These are phyloP conservation scores for Nadsonia commutata DNA, from an alignment of 1,139 yeast genomes.

Conservation along the genomic window DNA sequence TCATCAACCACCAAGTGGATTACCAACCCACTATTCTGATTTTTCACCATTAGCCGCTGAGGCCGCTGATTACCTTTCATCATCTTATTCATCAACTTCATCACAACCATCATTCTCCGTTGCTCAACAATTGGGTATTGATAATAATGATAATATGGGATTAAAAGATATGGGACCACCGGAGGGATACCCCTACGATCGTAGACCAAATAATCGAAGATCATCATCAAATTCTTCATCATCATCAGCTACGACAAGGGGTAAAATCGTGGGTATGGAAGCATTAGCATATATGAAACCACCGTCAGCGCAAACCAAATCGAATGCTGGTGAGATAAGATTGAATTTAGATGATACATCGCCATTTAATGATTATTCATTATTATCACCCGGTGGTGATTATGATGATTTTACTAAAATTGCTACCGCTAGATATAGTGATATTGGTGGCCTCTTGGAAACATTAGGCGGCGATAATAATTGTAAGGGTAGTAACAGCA, in stretches of 20 bases:
- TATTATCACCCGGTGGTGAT: neutral
- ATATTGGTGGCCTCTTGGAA: neutral
- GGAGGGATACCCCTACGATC: too few relatives aligned
- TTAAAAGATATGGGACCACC: too few relatives aligned
- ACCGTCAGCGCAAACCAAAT: neutral
- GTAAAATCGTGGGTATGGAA: neutral
- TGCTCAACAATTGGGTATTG: too few relatives aligned
- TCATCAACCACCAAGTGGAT: neutral
- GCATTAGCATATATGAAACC: neutral
- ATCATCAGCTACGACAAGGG: neutral
- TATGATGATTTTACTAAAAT: neutral
- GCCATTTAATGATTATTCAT: neutral
- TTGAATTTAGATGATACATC: neutral
- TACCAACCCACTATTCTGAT: neutral
- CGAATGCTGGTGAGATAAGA: neutral
- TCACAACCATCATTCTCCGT: too few relatives aligned
- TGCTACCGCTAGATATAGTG: neutral
- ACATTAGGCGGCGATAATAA: neutral
- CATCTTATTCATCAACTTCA: too few relatives aligned
- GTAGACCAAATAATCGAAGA: too few relatives aligned
- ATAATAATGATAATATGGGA: too few relatives aligned
- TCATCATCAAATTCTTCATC: too few relatives aligned
- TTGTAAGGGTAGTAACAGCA: neutral
- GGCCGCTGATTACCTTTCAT: neutral
- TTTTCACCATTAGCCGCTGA: neutral